Conservation (phyloP, 192 early-diverging fungal genomes). For the Mortierella claussenii region DNA sequence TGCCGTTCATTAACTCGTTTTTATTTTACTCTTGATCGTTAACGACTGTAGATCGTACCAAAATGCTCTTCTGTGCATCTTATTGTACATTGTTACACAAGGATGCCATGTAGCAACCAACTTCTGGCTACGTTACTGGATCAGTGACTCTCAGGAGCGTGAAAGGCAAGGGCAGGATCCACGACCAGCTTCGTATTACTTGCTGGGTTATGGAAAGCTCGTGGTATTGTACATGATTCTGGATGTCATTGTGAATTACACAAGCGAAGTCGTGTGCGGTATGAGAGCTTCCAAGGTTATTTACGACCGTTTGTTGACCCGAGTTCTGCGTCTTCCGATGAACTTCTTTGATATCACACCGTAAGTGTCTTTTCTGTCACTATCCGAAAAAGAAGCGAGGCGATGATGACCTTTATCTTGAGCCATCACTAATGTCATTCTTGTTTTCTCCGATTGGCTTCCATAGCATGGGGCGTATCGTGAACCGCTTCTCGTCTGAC, state of each 20-base stretch:
- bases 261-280: conserved; percentile 29
- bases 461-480: conserved; percentile 83
- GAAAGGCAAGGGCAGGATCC: conserved; percentile 7
- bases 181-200: conserved; percentile 25
- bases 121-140: conserved; percentile 41
- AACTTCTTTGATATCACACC: conserved; percentile 84
- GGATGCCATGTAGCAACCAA: conserved; percentile 28
- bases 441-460: too few relatives aligned
- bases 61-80: conserved; percentile 21
- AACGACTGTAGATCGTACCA: conserved; percentile 7
- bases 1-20: background rate
- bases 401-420: too few relatives aligned
- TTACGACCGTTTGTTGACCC: conserved; percentile 35
- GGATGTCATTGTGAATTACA: conserved; percentile 25
- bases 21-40: conserved; percentile 53
- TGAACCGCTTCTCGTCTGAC: conserved; percentile 93
- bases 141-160: conserved; percentile 11
- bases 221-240: conserved; percentile 16
- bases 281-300: conserved; percentile 52
- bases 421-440: too few relatives aligned
- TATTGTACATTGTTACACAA: conserved; percentile 11
- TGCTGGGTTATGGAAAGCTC: conserved; percentile 22
- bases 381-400: conserved; percentile 62
- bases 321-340: conserved; percentile 64
- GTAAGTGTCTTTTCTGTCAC: conserved; percentile 44